Base-by-base conservation (phyloP, 140 eudicot genomes). In the Stevia rebaudiana region DNA sequence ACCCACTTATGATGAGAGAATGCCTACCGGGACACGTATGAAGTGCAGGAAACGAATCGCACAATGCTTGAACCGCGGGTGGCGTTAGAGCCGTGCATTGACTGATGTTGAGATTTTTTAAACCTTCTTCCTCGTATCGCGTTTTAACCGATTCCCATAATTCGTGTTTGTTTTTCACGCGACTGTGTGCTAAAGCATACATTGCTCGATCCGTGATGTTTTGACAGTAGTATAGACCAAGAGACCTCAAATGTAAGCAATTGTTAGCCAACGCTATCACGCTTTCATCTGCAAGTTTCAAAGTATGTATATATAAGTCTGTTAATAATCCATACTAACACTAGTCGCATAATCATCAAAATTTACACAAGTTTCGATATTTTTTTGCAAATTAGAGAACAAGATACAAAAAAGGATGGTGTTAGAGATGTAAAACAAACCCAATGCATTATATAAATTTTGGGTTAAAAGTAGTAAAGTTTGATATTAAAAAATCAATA, bases 31-130 rank as follows among this genome's bases (percentile, higher is more conserved):
- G 83, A 68, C 99, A 92, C 2, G 96, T 92, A 72, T 92, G 99
- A 33, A 92, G 95, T 22, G 89, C 81, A 10, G 99, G 99, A 21
- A 78, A 88, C 6, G 86, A 83, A 68, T 92, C 95, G 43, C 99
- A 92, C 2, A 92, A 73, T 0, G 96, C 97, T 73, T 92, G 99
- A 11, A 92, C 99, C 15, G 97, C 99, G 0, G 96, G 95, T 6
- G 99, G 97, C 22, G 99, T 92, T 5, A 92, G 89, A 44, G 99
- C 99, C 3, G 94, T 88, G 86, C 99, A 88, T 69, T 92, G 96
- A 70, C 99, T 92, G 62, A 92, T 92, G 80, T 92, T 92, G 10
- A 92, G 88, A 74, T 80, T 88, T 51, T 60, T 80, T 4, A 92
- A 94, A 53, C 99, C 99, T 58, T 88, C 94, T 48, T 74, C 47